Evolutionary conservation across 164 flowering plant genomes (phyloP).

Genomic region (Nymphaea colorata): DNA sequence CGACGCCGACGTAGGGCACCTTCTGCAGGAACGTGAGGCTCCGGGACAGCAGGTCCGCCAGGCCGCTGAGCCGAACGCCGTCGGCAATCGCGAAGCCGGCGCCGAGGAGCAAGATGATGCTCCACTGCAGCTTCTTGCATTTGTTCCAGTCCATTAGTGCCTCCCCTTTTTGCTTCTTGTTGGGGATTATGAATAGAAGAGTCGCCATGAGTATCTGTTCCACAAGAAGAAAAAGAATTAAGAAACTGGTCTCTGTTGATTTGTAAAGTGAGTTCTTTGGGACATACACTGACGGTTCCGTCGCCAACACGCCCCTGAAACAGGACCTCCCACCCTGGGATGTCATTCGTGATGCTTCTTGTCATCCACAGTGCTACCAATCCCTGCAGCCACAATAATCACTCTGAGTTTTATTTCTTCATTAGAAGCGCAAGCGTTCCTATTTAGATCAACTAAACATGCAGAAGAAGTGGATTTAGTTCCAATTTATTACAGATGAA

Average conservation of each 20-base stretch:
- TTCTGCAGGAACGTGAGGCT: slow-evolving; percentile 40
- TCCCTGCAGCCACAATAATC: slow-evolving; percentile 23
- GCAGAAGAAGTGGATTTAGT: background rate
- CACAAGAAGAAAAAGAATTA: too few species aligned
- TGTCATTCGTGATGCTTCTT: slow-evolving; percentile 68
- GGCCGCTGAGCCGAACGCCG: slow-evolving; percentile 68
- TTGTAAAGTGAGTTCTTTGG: too few species aligned
- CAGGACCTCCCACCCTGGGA: slow-evolving; percentile 86
- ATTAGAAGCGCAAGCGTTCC: too few species aligned
- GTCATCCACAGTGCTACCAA: slow-evolving; percentile 88
- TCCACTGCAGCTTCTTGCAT: slow-evolving; percentile 93
- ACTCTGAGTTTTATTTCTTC: too few species aligned
- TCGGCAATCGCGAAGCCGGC: slow-evolving; percentile 95
- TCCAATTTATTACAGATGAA: too few species aligned
- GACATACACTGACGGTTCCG: slow-evolving; percentile 82
- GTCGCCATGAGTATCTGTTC: slow-evolving; percentile 81
- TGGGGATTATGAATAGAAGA: slow-evolving; percentile 78
- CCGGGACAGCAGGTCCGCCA: slow-evolving; percentile 47
- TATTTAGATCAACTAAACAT: background rate
- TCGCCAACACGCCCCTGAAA: slow-evolving; percentile 77
- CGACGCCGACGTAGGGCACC: slow-evolving; percentile 53
- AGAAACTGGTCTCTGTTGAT: too few species aligned
- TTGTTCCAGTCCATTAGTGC: slow-evolving; percentile 96
- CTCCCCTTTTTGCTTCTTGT: slow-evolving; percentile 56
- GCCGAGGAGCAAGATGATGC: slow-evolving; percentile 60